Percentiles rank a stretch among this genome's conserved stretches.
Evolutionary conservation across 306 rosid genomes (phyloP).

Genomic region (Quercus glauca): DNA sequence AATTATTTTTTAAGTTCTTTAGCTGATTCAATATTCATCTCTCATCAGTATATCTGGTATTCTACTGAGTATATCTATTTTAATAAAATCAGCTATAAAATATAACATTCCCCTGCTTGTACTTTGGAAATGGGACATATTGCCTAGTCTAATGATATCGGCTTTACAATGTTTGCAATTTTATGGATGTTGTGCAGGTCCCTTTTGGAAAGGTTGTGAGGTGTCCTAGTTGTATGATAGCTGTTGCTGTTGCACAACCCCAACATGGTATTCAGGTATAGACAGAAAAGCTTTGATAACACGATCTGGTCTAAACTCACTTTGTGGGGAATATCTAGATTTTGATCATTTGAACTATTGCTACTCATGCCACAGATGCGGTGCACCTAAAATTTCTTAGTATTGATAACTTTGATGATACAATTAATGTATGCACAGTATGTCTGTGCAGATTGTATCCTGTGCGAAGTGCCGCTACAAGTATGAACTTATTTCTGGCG

Average conservation of each 20-base stretch:
- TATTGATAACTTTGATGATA: not conserved
- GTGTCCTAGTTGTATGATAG: conserved; percentile 86
- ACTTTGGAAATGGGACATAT: conserved; percentile 11
- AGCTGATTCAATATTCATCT: not conserved
- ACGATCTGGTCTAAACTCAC: not conserved
- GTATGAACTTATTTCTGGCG: conserved; percentile 86
- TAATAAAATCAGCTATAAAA: not conserved
- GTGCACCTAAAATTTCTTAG: not conserved
- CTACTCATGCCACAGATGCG: not conserved
- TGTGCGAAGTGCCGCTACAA: conserved; percentile 94
- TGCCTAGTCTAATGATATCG: not conserved
- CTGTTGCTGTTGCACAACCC: conserved; percentile 92
- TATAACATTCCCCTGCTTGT: conserved; percentile 7
- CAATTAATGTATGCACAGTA: not conserved
- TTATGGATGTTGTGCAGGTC: conserved; percentile 47
- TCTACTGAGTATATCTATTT: not conserved
- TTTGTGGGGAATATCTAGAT: not conserved
- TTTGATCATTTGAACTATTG: not conserved
- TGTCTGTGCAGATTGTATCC: conserved; percentile 69
- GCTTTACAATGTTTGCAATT: conserved; percentile 8
- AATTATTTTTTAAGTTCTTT: not conserved
- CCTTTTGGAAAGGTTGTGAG: conserved; percentile 92
- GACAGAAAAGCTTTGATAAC: not conserved
- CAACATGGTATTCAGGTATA: conserved; percentile 94
- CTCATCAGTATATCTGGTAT: not conserved